Conservation (phyloP, 2,329 filamentous ascomycete species). For the Aspergillus melleus region DNA sequence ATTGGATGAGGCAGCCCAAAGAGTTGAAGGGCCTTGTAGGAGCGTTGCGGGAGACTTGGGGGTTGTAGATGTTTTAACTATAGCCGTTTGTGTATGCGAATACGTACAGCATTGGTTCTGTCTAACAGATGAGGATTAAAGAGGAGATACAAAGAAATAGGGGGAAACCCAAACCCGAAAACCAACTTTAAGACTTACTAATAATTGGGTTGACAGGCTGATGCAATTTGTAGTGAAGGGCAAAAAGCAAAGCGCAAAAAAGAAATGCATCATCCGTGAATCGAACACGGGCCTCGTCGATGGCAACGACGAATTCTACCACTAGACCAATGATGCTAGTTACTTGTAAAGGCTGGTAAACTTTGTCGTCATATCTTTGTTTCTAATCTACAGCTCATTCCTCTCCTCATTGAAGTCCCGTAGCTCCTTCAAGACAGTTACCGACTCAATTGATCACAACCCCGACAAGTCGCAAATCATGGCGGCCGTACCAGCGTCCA, state of each 20-base stretch:
- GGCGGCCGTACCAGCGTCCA: constrained; percentile 34
- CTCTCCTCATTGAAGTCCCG: not conserved
- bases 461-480: constrained; percentile 27
- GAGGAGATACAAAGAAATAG: not conserved
- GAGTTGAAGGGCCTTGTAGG: constrained; percentile 37
- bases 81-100: too few species aligned
- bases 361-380: too few species aligned
- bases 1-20: constrained; percentile 38
- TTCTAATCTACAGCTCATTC: too few species aligned
- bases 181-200: not conserved
- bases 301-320: constrained; percentile 49
- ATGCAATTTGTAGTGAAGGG: not conserved
- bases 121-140: too few species aligned
- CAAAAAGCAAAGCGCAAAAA: constrained; percentile 14
- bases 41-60: constrained; percentile 20
- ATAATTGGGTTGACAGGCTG: not conserved
- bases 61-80: not conserved
- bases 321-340: constrained; percentile 46
- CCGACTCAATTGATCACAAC: constrained; percentile 24
- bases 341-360: not conserved
- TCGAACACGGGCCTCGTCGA: constrained; percentile 50
- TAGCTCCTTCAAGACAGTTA: not conserved
- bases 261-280: constrained; percentile 46
- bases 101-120: too few species aligned
- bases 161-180: not conserved